phyloP scores from a whole-genome alignment of 768 basidiomycete genomes.

The Auricularia heimuer region DNA sequence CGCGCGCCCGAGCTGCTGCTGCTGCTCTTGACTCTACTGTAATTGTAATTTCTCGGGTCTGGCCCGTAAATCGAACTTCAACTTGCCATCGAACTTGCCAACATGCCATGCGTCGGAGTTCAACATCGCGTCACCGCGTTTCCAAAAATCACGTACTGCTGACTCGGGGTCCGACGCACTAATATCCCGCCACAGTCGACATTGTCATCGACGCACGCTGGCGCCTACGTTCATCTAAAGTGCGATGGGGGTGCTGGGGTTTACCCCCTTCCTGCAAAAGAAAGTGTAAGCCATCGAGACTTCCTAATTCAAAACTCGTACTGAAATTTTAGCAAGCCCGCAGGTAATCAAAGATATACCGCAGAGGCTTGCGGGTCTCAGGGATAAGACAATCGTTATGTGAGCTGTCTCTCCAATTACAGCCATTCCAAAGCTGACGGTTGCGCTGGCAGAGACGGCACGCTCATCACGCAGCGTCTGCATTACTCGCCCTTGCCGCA shows the following conservation, averaged over 20 bases:
- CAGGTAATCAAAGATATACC: conserved; percentile 33
- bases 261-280: conserved; percentile 12
- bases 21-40: too few species aligned
- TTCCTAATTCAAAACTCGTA: not conserved
- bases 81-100: too few species aligned
- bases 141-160: not conserved
- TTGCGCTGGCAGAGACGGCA: conserved; percentile 54
- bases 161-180: too few species aligned
- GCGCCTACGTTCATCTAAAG: too few species aligned
- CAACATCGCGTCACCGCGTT: too few species aligned
- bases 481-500: conserved; percentile 63
- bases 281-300: conserved; percentile 4
- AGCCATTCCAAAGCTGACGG: conserved; percentile 7
- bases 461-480: conserved; percentile 73
- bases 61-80: too few species aligned
- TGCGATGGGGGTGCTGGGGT: conserved; percentile 12
- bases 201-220: too few species aligned
- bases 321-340: conserved; percentile 9
- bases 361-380: conserved; percentile 47
- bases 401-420: conserved; percentile 26
- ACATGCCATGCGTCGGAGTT: too few species aligned
- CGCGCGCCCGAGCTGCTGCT: too few species aligned
- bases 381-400: conserved; percentile 68
- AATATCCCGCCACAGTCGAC: too few species aligned
- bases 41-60: too few species aligned